Evolutionary conservation across 148 eudicot genomes (phyloP).

Genomic region (Selenicereus undatus): DNA sequence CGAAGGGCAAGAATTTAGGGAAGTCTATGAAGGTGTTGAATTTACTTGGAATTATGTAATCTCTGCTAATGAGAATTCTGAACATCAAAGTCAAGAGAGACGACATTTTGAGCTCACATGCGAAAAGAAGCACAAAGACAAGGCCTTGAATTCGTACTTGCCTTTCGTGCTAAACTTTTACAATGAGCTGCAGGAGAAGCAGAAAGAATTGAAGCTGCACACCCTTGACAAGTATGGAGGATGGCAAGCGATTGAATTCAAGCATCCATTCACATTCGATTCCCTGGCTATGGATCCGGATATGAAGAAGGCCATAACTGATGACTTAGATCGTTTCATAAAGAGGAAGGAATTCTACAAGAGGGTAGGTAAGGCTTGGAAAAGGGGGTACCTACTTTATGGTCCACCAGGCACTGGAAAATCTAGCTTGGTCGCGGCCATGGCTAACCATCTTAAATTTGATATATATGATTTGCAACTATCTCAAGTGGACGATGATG

Average conservation of each 20-base stretch:
- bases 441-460: conserved; percentile 40
- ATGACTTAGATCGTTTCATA: conserved; percentile 35
- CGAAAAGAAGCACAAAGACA: conserved; percentile 24
- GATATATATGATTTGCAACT: conserved; percentile 35
- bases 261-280: conserved; percentile 38
- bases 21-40: conserved; percentile 17
- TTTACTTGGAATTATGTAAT: conserved; percentile 22
- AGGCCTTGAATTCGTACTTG: conserved; percentile 24
- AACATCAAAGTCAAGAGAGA: conserved; percentile 7
- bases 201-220: conserved; percentile 23
- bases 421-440: conserved; percentile 39
- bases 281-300: conserved; percentile 35
- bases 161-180: conserved; percentile 25
- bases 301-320: conserved; percentile 16
- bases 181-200: conserved; percentile 18
- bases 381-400: conserved; percentile 37
- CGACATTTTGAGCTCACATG: conserved; percentile 24
- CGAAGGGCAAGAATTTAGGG: conserved; percentile 23
- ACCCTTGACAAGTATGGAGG: conserved; percentile 13
- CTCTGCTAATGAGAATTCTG: background rate
- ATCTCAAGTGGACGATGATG: conserved; percentile 21
- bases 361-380: conserved; percentile 35
- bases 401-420: conserved; percentile 51
- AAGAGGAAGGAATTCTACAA: conserved; percentile 30
- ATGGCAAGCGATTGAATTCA: conserved; percentile 20